Evolutionary conservation across 768 basidiomycete species (phyloP).

Genomic region (Sarcomyxa edulis): DNA sequence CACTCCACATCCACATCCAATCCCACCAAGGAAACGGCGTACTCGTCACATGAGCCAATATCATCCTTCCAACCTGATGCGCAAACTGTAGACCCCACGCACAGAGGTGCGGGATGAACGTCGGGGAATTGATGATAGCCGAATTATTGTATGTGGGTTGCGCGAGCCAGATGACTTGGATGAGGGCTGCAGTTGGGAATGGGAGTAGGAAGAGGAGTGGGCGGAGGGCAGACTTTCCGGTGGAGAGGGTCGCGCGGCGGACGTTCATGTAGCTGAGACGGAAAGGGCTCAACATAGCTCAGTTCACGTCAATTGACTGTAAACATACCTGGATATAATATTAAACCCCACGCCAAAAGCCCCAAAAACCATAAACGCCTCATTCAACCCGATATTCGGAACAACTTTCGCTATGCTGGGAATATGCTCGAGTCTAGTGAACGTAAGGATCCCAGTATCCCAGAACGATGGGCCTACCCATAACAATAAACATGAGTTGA

Average conservation of each 20-base stretch:
- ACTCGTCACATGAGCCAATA: slow-evolving; percentile 87
- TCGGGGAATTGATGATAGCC: slow-evolving; percentile 66
- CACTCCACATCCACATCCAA: slow-evolving; percentile 79
- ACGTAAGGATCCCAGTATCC: slow-evolving; percentile 64
- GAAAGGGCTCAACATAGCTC: neutral
- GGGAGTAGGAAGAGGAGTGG: slow-evolving; percentile 80
- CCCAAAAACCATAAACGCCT: slow-evolving; percentile 82
- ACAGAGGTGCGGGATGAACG: slow-evolving; percentile 83
- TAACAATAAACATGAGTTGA: neutral
- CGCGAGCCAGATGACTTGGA: slow-evolving; percentile 80
- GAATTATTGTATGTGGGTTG: slow-evolving; percentile 57
- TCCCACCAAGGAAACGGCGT: slow-evolving; percentile 84
- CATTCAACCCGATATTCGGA: slow-evolving; percentile 76
- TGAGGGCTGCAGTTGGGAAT: slow-evolving; percentile 61
- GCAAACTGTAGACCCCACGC: slow-evolving; percentile 93
- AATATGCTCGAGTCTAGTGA: slow-evolving; percentile 50
- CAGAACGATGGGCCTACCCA: slow-evolving; percentile 71
- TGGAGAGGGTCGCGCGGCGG: slow-evolving; percentile 44
- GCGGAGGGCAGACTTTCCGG: slow-evolving; percentile 32
- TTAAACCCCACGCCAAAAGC: slow-evolving; percentile 71
- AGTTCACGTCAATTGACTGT: too few species aligned
- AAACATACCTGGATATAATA: slow-evolving; percentile 59
- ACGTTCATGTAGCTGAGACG: slow-evolving; percentile 76
- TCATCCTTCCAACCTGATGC: slow-evolving; percentile 88
- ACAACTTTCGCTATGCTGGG: slow-evolving; percentile 38